Conservation (phyloP, 495 filamentous ascomycete species). For the Neurospora sp. region DNA sequence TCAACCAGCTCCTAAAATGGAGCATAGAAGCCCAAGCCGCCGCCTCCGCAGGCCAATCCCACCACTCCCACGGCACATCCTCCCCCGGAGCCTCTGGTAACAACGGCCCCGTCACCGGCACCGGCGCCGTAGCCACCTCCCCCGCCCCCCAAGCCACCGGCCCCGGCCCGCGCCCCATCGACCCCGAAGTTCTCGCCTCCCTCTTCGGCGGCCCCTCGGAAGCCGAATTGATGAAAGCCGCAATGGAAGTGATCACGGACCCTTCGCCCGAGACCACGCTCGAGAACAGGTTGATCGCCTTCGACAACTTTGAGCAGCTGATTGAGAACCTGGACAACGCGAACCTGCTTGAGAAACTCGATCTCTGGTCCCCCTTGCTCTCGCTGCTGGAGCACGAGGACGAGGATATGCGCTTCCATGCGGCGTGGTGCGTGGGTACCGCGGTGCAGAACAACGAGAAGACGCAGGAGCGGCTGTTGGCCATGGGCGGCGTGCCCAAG, state of each 20-base stretch:
- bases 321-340: constrained; percentile 92
- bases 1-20: constrained; percentile 82
- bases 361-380: constrained; percentile 73
- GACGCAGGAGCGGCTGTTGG: constrained; percentile 66
- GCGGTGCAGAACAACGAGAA: constrained; percentile 92
- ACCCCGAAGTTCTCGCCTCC: constrained; percentile 54
- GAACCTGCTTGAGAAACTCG: constrained; percentile 71
- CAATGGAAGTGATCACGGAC: constrained; percentile 62
- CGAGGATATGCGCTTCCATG: constrained; percentile 61
- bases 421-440: constrained; percentile 87
- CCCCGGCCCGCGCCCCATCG: constrained; percentile 25
- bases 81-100: constrained; percentile 14
- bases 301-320: constrained; percentile 93
- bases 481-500: constrained; percentile 56
- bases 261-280: constrained; percentile 50
- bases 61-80: constrained; percentile 21
- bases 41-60: constrained; percentile 31
- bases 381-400: constrained; percentile 56
- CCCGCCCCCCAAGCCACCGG: constrained; percentile 2
- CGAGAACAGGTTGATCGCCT: constrained; percentile 73
- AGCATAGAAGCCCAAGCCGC: constrained; percentile 61
- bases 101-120: constrained; percentile 11
- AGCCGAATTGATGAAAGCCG: constrained; percentile 76
- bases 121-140: constrained; percentile 32
- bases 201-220: constrained; percentile 75